These are phyloP conservation scores for Penicillium sp. DNA, from an alignment of 2,329 filamentous ascomycete species.

Conservation along the genomic window DNA sequence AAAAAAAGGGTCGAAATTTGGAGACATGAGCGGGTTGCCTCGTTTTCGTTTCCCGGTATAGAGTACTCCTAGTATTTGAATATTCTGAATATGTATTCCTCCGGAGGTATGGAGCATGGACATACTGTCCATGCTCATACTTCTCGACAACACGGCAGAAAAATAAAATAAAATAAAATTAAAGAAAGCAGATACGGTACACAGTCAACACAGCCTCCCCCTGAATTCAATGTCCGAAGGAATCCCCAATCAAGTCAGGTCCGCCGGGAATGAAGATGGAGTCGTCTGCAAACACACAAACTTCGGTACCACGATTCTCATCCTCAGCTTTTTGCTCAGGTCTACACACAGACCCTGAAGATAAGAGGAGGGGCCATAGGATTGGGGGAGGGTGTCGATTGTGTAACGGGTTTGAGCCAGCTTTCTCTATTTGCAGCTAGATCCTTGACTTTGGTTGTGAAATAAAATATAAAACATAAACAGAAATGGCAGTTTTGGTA, in stretches of 20 bases:
- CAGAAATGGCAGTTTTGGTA: too few relatives aligned
- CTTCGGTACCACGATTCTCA: neutral
- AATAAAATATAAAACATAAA: too few relatives aligned
- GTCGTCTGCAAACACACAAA: slow-evolving; percentile 8
- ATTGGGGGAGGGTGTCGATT: slow-evolving; percentile 4
- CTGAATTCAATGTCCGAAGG: slow-evolving; percentile 19
- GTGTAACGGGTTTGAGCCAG: slow-evolving; percentile 6
- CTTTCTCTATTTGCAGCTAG: slow-evolving; percentile 3
- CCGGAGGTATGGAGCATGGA: too few relatives aligned
- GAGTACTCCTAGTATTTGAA: slow-evolving; percentile 1
- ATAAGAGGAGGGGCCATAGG: slow-evolving; percentile 12
- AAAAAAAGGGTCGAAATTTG: neutral
- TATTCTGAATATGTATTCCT: neutral
- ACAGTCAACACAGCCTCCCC: slow-evolving; percentile 29
- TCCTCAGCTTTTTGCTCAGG: neutral
- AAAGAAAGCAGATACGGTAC: neutral
- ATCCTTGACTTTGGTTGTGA: too few relatives aligned
- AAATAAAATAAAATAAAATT: too few relatives aligned
- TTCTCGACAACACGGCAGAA: too few relatives aligned
- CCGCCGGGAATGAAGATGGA: slow-evolving; percentile 21
- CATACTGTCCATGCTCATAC: too few relatives aligned
- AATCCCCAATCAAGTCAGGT: slow-evolving; percentile 9
- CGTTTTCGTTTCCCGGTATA: neutral
- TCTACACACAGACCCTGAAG: slow-evolving; percentile 21
- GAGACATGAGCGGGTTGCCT: neutral